phyloP scores from a whole-genome alignment of 2,329 filamentous ascomycete genomes.

The Ophiocordyceps unilateralis region DNA sequence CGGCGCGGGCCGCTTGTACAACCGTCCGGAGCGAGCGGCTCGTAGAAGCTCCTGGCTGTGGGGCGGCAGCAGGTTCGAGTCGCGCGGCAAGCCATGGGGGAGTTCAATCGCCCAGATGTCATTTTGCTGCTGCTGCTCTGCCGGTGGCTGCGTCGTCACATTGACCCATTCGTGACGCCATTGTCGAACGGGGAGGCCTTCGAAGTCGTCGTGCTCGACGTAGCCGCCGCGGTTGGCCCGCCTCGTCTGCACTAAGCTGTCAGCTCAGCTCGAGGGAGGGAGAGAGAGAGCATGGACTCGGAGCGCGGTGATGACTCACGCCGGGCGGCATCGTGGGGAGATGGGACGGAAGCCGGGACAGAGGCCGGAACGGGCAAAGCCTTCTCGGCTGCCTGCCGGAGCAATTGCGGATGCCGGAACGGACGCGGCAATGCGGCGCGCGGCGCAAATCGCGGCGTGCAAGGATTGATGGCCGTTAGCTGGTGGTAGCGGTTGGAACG shows the following conservation, averaged over 20 bases:
- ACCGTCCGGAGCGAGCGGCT: conserved; percentile 57
- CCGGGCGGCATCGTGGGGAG: not conserved
- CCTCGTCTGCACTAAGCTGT: conserved; percentile 25
- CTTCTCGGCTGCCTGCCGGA: too few species aligned
- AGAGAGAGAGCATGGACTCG: not conserved
- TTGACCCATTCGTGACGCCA: conserved; percentile 61
- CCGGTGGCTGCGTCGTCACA: conserved; percentile 46
- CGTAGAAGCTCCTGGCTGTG: conserved; percentile 72
- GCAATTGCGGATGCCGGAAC: too few species aligned
- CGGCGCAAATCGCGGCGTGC: too few species aligned
- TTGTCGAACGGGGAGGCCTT: conserved; percentile 73
- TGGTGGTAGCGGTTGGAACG: too few species aligned
- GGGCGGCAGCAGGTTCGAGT: conserved; percentile 57
- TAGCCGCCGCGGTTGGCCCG: conserved; percentile 39
- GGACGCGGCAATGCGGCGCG: too few species aligned
- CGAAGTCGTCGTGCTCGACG: conserved; percentile 44
- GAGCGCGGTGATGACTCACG: not conserved
- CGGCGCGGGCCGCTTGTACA: conserved; percentile 56
- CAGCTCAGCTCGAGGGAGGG: conserved; percentile 3
- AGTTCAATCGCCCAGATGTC: conserved; percentile 61
- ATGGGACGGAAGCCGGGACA: not conserved
- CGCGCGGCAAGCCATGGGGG: conserved; percentile 67
- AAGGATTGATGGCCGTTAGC: too few species aligned
- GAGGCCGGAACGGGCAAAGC: not conserved
- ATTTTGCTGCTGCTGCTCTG: conserved; percentile 45